Base-by-base conservation (phyloP, 2,329 filamentous ascomycete species). In the Dothistroma pini region DNA sequence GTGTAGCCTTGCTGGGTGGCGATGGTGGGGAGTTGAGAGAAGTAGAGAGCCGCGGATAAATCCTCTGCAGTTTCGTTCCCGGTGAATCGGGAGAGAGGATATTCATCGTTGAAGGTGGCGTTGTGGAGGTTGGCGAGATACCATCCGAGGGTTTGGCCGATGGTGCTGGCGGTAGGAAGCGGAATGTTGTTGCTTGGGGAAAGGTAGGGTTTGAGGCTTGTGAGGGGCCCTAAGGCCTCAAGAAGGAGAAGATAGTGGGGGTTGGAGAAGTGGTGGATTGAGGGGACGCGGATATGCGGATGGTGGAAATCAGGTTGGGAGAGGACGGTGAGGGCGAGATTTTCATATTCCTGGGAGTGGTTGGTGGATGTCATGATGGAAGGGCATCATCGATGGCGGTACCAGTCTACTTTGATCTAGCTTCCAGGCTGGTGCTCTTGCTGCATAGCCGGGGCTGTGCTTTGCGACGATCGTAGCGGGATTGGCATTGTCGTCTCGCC, bases 91-190 rank as follows among this genome's bases (percentile, higher is more conserved):
- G 41, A 16, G 5, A 54, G 57, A 4, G 57, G 11, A 9, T n/a
- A 21, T 3, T 19, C 8, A 31, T 59, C 41, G 19, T 34, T 48
- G 14, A 50, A 21, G 4, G 63, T 60, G 12, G 44, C 16, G 29
- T 62, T 60, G 54, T 66, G 65, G 19, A 67, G n/a, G 14, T 60
- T 58, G 11, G 63, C 63, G 19, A 67, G 62, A 41, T 52, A 67
- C 4, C n/a, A 10, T 8, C 63, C 63, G 2, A 66, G 58, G 8
- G 34, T 16, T 2, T 10, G 7, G 29, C 65, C 65, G 12, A 65
- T 60, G 10, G 38, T 52, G 19, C 31, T 31, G 6, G 48, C 38
- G 16, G 21, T 11, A 11, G 16, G 29, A 12, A 38, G 12, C 12
- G 21, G 9, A 12, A 53, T 29, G 6, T 29, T 29, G 25, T 29